phyloP scores from a whole-genome alignment of 805 yeast genomes.

The Starmerella floricola region DNA sequence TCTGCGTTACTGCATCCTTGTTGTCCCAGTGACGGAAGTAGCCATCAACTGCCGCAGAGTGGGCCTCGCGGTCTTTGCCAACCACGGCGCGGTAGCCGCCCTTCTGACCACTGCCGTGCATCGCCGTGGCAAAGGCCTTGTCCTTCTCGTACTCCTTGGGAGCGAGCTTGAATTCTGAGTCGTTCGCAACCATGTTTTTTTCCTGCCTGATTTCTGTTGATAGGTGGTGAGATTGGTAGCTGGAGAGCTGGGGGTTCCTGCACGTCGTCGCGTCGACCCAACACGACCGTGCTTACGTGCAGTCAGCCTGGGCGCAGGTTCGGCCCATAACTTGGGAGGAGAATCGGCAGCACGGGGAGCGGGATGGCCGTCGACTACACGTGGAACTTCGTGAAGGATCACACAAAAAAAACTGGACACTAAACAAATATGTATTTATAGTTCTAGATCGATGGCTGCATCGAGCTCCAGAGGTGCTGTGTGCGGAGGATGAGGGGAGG shows the following conservation, averaged over 20 bases:
- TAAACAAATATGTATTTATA: too few species aligned
- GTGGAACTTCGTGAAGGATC: too few species aligned
- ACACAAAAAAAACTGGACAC: too few species aligned
- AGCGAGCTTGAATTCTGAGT: constrained; percentile 30
- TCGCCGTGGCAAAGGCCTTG: constrained; percentile 62
- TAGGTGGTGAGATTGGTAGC: too few species aligned
- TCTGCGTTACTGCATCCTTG: constrained; percentile 52
- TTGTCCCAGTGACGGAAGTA: constrained; percentile 92
- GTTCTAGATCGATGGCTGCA: too few species aligned
- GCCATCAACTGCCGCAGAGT: constrained; percentile 71
- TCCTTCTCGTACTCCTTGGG: constrained; percentile 49
- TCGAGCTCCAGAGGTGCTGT: too few species aligned
- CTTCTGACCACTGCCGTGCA: constrained; percentile 68
- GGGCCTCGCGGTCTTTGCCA: constrained; percentile 66
- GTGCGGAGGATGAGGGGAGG: too few species aligned
- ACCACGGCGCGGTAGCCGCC: constrained; percentile 69
- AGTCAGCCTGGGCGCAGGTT: too few species aligned
- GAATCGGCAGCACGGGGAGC: too few species aligned
- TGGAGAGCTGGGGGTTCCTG: too few species aligned
- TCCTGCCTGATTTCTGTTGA: neutral
- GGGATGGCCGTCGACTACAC: too few species aligned
- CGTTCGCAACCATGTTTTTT: constrained; percentile 1
- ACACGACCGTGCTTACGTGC: neutral
- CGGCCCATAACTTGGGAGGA: too few species aligned
- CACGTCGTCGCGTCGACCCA: neutral